A percentile compares a stretch with the other conserved stretches of the same genome.
Conservation (phyloP, 352 stramenopile species). For the Halophytophthora batemanensis region DNA sequence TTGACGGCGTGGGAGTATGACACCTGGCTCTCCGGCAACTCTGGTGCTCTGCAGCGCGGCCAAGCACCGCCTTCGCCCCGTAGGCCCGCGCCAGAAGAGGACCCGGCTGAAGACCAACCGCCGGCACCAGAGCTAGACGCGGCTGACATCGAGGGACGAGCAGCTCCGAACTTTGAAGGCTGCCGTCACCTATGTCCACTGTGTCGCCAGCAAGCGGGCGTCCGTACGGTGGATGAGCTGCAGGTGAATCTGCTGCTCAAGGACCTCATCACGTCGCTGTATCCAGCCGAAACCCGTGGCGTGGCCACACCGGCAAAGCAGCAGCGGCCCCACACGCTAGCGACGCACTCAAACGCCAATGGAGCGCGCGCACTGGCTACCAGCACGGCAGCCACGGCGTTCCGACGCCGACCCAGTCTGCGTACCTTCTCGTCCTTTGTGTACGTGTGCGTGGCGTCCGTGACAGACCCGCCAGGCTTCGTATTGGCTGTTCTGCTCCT, state of each 20-base stretch:
- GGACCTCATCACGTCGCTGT: constrained; percentile 52
- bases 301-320: constrained; percentile 46
- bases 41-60: not conserved
- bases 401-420: constrained; percentile 37
- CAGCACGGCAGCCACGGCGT: constrained; percentile 25
- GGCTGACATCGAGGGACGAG: not conserved
- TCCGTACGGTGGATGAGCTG: constrained; percentile 28
- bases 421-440: constrained; percentile 68
- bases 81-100: constrained; percentile 4
- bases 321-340: constrained; percentile 22
- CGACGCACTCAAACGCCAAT: constrained; percentile 13
- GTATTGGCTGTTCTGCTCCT: constrained; percentile 71
- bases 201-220: constrained; percentile 43
- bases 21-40: no score
- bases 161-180: not conserved
- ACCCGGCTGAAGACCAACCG: not conserved
- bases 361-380: constrained; percentile 13
- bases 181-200: constrained; percentile 54
- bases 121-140: constrained; percentile 1
- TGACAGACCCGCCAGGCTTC: constrained; percentile 72
- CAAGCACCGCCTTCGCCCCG: constrained; percentile 5
- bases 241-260: constrained; percentile 71
- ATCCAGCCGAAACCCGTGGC: constrained; percentile 40
- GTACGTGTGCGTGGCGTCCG: constrained; percentile 63
- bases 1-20: constrained; percentile 59